Evolutionary conservation across 2,329 filamentous ascomycete genomes (phyloP), one percentile per base, ranked within the genome.

Genomic region (Shiraia bambusicola): DNA sequence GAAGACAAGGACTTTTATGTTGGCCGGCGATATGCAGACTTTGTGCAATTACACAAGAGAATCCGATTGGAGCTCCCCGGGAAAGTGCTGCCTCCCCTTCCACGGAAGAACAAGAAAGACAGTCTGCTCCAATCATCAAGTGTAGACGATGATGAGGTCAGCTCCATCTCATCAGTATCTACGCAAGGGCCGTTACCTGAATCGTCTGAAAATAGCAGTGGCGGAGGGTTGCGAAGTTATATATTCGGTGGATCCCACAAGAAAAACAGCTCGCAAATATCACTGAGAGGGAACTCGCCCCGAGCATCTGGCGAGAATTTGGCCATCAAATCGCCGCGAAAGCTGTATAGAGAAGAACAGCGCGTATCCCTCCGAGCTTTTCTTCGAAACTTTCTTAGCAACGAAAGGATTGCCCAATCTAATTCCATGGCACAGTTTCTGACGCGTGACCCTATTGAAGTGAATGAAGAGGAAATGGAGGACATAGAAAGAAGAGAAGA

Each of bases 351-450:
- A 28, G 93, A 98, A 72, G 86, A 83, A 54, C 93, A 97, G 69
- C 82, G 93, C 53, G 87, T 97, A 13, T 97, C 92, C 2, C 75
- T 98, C 4, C 81, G 93, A 39, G 91, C 93, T 1, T 97, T 93
- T 65, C 72, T 98, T n/a, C 82, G 93, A 29, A 88, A 85, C 14
- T 76, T 97, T 10, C 72, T 98, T 17, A 82, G 92, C 33, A 95
- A 95, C 56, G 82, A 86, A 25, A 86, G 90, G 49, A 83, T 95
- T 47, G 88, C 91, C 26, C 81, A 83, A 43, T 94, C 90, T 0
- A 87, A 84, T 61, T 84, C 91, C 1, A 87, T 98, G 72, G 73
- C 83, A 39, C 87, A 95, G 1, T 98, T 98, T 56, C 71, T 98
- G 24, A 87, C 83, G 1, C 74, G 74, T 1, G 74, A 87, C n/a